Conservation (phyloP, 2,329 filamentous ascomycete genomes). For the Chrysoporthe puriensis region DNA sequence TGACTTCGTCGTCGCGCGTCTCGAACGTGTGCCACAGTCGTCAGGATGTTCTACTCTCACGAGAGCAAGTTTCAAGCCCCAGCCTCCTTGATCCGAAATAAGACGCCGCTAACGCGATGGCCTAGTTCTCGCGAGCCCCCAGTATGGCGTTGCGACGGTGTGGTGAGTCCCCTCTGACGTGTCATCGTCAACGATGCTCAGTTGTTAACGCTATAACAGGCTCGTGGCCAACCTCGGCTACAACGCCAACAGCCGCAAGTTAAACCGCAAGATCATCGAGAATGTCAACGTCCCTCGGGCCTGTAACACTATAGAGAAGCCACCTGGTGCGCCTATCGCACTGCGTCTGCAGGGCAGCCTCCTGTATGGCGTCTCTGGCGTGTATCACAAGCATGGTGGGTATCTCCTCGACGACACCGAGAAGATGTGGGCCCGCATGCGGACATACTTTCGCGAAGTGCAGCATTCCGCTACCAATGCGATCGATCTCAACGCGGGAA, state of each 20-base stretch:
- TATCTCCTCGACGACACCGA: slow-evolving; percentile 85
- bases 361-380: slow-evolving; percentile 81
- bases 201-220: slow-evolving; percentile 53
- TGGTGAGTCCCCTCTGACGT: slow-evolving; percentile 64
- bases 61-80: slow-evolving; percentile 68
- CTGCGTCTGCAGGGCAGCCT: slow-evolving; percentile 87
- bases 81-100: slow-evolving; percentile 26
- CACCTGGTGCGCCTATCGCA: slow-evolving; percentile 79
- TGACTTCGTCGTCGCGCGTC: not conserved
- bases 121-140: slow-evolving; percentile 76
- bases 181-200: not conserved
- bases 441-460: slow-evolving; percentile 63
- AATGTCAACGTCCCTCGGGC: slow-evolving; percentile 86
- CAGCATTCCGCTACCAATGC: slow-evolving; percentile 49
- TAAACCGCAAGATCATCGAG: slow-evolving; percentile 85
- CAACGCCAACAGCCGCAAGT: slow-evolving; percentile 69
- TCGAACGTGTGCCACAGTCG: slow-evolving; percentile 4
- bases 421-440: slow-evolving; percentile 74
- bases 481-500: slow-evolving; percentile 72
- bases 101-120: slow-evolving; percentile 8
- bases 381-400: slow-evolving; percentile 83
- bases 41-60: slow-evolving; percentile 91
- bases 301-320: slow-evolving; percentile 84
- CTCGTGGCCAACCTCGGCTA: slow-evolving; percentile 86
- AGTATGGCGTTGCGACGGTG: slow-evolving; percentile 92